phyloP scores from a whole-genome alignment of 1,284 basidiomycete genomes.

The Naganishia cerealis region DNA sequence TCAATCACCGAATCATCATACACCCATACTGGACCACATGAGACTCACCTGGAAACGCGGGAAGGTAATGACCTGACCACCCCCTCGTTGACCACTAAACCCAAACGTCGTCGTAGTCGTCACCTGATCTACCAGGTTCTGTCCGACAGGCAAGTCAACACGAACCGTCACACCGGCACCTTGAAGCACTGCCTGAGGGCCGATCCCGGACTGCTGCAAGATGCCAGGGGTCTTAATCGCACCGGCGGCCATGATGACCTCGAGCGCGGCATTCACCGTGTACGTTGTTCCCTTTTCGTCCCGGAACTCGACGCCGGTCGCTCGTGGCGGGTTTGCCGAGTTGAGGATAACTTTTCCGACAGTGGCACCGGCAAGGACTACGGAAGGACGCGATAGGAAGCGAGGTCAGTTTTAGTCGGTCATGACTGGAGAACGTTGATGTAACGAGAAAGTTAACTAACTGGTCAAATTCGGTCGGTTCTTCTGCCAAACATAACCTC shows the following conservation, averaged over 20 bases:
- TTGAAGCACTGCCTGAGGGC: slow-evolving; percentile 45
- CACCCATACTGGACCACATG: too few relatives aligned
- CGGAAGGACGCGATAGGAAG: slow-evolving; percentile 46
- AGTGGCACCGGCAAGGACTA: slow-evolving; percentile 43
- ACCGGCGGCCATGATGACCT: slow-evolving; percentile 56
- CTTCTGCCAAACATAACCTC: slow-evolving; percentile 43
- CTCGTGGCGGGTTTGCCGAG: slow-evolving; percentile 36
- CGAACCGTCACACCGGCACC: slow-evolving; percentile 43
- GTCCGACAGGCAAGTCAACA: slow-evolving; percentile 50
- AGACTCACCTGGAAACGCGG: slow-evolving; percentile 42
- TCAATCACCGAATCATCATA: slow-evolving; percentile 7
- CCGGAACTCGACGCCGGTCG: slow-evolving; percentile 44
- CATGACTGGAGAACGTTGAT: too few relatives aligned
- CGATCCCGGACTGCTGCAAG: slow-evolving; percentile 56
- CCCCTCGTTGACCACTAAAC: slow-evolving; percentile 34
- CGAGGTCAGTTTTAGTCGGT: slow-evolving; percentile 53
- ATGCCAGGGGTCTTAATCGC: slow-evolving; percentile 55
- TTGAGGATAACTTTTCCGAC: slow-evolving; percentile 43
- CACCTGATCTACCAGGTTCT: slow-evolving; percentile 55
- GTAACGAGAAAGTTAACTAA: slow-evolving; percentile 17
- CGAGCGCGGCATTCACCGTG: slow-evolving; percentile 46
- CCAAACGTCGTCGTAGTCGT: slow-evolving; percentile 44
- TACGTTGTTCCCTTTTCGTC: slow-evolving; percentile 40
- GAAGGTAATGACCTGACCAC: slow-evolving; percentile 41
- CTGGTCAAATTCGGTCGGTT: slow-evolving; percentile 43